These are phyloP conservation scores for Detonula confervacea DNA, from an alignment of 352 stramenopile genomes.

Conservation along the genomic window DNA sequence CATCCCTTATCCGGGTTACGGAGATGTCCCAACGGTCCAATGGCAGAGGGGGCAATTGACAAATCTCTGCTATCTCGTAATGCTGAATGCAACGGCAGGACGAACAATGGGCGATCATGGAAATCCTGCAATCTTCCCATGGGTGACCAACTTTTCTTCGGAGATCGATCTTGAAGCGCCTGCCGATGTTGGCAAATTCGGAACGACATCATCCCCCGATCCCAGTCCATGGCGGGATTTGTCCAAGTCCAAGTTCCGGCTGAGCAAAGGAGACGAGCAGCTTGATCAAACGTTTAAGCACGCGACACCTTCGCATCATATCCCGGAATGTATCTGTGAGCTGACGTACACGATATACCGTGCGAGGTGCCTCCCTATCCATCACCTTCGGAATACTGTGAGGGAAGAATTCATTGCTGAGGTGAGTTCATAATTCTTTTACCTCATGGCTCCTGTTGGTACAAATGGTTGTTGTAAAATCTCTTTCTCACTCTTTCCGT, in stretches of 20 bases:
- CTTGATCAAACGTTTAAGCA: conserved; percentile 89
- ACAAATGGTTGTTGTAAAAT: too few relatives aligned
- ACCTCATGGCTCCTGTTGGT: too few relatives aligned
- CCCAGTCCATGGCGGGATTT: conserved; percentile 38
- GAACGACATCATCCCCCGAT: conserved; percentile 10
- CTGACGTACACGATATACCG: conserved; percentile 96
- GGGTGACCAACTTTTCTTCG: conserved; percentile 92
- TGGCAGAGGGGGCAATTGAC: conserved; percentile 45
- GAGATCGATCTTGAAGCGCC: conserved; percentile 40
- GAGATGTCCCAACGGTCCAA: conserved; percentile 29
- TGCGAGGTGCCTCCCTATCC: conserved; percentile 89
- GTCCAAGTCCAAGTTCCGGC: conserved; percentile 90
- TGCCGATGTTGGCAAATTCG: background rate
- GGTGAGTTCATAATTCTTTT: background rate
- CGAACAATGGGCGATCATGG: conserved; percentile 85
- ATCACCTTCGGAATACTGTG: conserved; percentile 89
- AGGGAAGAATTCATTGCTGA: conserved; percentile 90
- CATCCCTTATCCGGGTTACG: conserved; percentile 50
- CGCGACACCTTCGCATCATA: conserved; percentile 89
- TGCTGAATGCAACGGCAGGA: conserved; percentile 47
- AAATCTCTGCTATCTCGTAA: conserved; percentile 52
- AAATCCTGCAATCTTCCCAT: conserved; percentile 94
- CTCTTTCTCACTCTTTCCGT: background rate
- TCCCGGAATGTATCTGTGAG: conserved; percentile 95
- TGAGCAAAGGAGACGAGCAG: conserved; percentile 94